Base-by-base conservation (phyloP, 352 stramenopile genomes). In the Pilasporangium apinafurcum region DNA sequence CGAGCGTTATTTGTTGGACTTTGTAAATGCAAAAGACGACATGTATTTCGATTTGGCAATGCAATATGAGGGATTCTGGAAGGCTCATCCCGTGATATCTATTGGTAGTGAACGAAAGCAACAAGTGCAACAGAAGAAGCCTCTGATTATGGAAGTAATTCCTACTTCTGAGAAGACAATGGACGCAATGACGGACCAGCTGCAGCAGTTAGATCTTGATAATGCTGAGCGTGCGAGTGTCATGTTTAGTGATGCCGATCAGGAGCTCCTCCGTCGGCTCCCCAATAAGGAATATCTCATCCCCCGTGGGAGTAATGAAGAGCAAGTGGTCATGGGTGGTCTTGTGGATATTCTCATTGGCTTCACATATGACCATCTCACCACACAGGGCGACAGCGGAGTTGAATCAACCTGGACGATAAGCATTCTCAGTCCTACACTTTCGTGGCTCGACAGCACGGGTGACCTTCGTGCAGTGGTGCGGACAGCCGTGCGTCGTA, bases 381-480 rank as follows among this genome's bases (percentile, higher is more conserved):
- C 85, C 10, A 98, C 90, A 2, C 79, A 96, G 44, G 95, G 95
- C 27, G 96, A 99, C 53, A 83, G 87, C 38, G 96, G 78, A 8
- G 83, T 98, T 5, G 96, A 99, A 69, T 98, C 94, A 6, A 86
- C 93, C 10, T 99, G 95, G 95, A 99, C 95, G 12, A 83, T 97
- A 8, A 94, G 90, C 33, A 98, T 93, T 53, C 56, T 99, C 18
- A 98, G 91, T 42, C 72, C 92, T 20, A 94, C 88, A 5, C 55
- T 99, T 5, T 89, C 81, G 38, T 99, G 95, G 92, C 63, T 99
- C 27, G 92, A 98, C 60, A 65, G 70, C 29, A 75, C 53, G 17
- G 50, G 47, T 2, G 69, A 95, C 36, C 45, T 92, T 16, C 49
- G 47, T 5, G 60, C 67, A 5, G 66, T 96, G 13, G 50, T 97